Evolutionary conservation across 2,329 filamentous ascomycete species (phyloP).

Genomic region (Aspergillus puulaauensis): DNA sequence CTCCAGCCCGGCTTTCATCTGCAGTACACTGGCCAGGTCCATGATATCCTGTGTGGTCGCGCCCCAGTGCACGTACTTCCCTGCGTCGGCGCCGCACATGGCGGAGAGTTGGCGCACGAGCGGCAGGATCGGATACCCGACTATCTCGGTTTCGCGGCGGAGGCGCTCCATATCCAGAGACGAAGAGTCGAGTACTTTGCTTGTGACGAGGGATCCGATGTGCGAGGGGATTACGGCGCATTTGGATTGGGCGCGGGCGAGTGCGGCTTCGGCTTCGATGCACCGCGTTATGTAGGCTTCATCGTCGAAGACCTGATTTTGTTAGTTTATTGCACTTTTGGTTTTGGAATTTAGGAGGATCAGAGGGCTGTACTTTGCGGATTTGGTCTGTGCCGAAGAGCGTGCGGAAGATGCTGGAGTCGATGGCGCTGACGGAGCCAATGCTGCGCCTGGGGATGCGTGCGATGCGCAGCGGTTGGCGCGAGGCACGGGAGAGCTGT

Average conservation of each 20-base stretch:
- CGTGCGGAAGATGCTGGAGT: slow-evolving; percentile 16
- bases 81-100: slow-evolving; percentile 30
- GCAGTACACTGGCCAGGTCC: slow-evolving; percentile 55
- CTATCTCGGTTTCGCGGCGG: slow-evolving; percentile 50
- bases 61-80: slow-evolving; percentile 58
- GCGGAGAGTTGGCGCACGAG: slow-evolving; percentile 50
- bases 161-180: slow-evolving; percentile 47
- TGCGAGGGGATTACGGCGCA: slow-evolving; percentile 48
- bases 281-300: slow-evolving; percentile 50
- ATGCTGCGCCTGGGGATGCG: slow-evolving; percentile 64
- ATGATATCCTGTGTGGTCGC: slow-evolving; percentile 62
- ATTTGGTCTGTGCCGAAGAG: slow-evolving; percentile 15
- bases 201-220: slow-evolving; percentile 38
- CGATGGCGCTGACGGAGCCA: slow-evolving; percentile 23
- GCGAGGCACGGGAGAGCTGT: slow-evolving; percentile 14
- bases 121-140: slow-evolving; percentile 56
- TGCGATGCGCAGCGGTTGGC: slow-evolving; percentile 2
- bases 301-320: slow-evolving; percentile 48
- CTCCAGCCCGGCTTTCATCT: slow-evolving; percentile 52
- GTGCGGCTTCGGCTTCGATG: slow-evolving; percentile 51
- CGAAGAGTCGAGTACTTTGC: slow-evolving; percentile 26
- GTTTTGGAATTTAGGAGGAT: neutral
- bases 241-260: slow-evolving; percentile 52
- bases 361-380: slow-evolving; percentile 4
- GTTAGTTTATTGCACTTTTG: neutral